Evolutionary conservation across 2,329 filamentous ascomycete genomes (phyloP).

Genomic region (Cryoendolithus antarcticus): DNA sequence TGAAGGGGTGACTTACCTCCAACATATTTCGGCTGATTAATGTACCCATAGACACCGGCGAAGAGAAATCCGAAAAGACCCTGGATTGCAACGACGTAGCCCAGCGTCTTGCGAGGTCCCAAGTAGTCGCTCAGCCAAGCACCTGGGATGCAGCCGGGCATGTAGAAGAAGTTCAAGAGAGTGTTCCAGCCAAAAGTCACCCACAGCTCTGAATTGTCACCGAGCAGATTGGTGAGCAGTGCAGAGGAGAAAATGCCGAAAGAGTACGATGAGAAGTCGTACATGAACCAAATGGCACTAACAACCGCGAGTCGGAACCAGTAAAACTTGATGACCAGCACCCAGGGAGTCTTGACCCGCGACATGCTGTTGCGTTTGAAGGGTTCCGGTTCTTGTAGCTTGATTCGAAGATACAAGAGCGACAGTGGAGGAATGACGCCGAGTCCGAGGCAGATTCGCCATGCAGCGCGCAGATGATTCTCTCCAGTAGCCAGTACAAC

Average conservation of each 20-base stretch:
- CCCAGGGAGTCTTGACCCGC: slow-evolving; percentile 36
- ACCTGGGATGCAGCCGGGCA: slow-evolving; percentile 69
- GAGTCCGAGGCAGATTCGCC: slow-evolving; percentile 69
- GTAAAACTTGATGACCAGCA: slow-evolving; percentile 52
- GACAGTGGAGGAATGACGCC: slow-evolving; percentile 65
- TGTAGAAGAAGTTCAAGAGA: slow-evolving; percentile 77
- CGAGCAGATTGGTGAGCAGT: slow-evolving; percentile 57
- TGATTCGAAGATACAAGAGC: slow-evolving; percentile 58
- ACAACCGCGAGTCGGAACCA: slow-evolving; percentile 60
- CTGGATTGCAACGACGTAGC: slow-evolving; percentile 58
- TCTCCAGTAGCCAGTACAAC: slow-evolving; percentile 29
- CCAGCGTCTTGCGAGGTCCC: slow-evolving; percentile 64
- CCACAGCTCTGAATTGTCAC: slow-evolving; percentile 49
- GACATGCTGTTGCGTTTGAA: slow-evolving; percentile 61
- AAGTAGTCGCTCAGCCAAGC: slow-evolving; percentile 66
- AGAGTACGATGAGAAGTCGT: slow-evolving; percentile 66
- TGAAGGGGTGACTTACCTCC: slow-evolving; percentile 31
- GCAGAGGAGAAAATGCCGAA: slow-evolving; percentile 76
- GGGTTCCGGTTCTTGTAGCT: slow-evolving; percentile 66
- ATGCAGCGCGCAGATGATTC: slow-evolving; percentile 25
- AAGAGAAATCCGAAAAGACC: slow-evolving; percentile 77
- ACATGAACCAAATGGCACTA: slow-evolving; percentile 72
- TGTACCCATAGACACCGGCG: slow-evolving; percentile 61
- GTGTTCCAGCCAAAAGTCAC: slow-evolving; percentile 80
- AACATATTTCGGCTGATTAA: slow-evolving; percentile 56